Conservation (phyloP, 345 rosid species). For the Gossypium raimondii region DNA sequence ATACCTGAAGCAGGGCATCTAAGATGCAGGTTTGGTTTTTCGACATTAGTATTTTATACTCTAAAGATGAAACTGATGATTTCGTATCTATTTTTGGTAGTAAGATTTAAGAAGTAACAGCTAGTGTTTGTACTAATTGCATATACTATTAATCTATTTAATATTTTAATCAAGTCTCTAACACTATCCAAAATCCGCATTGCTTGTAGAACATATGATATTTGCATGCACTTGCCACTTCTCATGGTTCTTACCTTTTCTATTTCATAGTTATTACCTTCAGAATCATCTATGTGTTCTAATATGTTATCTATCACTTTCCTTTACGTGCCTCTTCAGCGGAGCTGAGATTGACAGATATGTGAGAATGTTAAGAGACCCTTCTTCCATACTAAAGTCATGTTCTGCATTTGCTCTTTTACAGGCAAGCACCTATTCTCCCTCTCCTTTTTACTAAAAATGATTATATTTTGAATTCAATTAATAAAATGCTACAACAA, state of each 20-base stretch:
- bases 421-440: neutral
- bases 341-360: slow-evolving; percentile 84
- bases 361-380: slow-evolving; percentile 61
- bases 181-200: neutral
- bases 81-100: neutral
- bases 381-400: slow-evolving; percentile 54
- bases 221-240: neutral
- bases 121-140: no score
- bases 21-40: slow-evolving; percentile 69
- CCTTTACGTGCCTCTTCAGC: slow-evolving; percentile 22
- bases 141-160: neutral
- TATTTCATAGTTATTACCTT: neutral
- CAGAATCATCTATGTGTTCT: neutral
- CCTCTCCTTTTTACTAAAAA: slow-evolving; percentile 38
- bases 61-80: neutral
- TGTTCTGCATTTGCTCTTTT: slow-evolving; percentile 86
- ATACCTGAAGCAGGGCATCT: slow-evolving; percentile 94
- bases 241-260: neutral
- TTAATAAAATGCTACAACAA: no score
- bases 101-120: no score
- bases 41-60: neutral
- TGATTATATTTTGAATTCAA: neutral
- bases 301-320: neutral
- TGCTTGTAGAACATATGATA: neutral
- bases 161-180: neutral